Conservation (phyloP, 768 basidiomycete genomes). For the Nidularia sp. region DNA sequence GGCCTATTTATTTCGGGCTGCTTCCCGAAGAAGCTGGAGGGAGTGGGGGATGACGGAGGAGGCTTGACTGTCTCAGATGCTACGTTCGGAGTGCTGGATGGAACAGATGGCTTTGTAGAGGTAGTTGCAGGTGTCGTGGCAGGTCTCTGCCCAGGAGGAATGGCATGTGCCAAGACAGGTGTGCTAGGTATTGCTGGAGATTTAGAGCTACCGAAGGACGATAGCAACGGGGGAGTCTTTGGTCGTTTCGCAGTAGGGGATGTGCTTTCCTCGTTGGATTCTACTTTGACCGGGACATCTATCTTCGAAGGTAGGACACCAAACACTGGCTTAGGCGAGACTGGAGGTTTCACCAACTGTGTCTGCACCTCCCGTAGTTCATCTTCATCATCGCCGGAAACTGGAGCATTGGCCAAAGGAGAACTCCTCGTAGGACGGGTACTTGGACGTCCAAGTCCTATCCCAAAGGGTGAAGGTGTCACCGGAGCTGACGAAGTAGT, state of each 20-base stretch:
- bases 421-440: slow-evolving; percentile 74
- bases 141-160: slow-evolving; percentile 1
- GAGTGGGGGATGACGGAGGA: not conserved
- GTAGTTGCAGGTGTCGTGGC: slow-evolving; percentile 3
- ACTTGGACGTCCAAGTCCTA: slow-evolving; percentile 54
- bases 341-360: slow-evolving; percentile 21
- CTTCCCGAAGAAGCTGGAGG: slow-evolving; percentile 5
- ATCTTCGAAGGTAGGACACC: slow-evolving; percentile 25
- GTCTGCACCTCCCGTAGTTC: slow-evolving; percentile 23
- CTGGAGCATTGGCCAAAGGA: slow-evolving; percentile 58
- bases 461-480: slow-evolving; percentile 26
- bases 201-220: slow-evolving; percentile 19
- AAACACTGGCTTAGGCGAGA: slow-evolving; percentile 34
- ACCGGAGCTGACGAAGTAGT: slow-evolving; percentile 26
- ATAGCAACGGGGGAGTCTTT: slow-evolving; percentile 45
- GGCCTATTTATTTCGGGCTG: not conserved
- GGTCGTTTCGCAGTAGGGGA: slow-evolving; percentile 27
- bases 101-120: not conserved
- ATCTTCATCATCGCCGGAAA: slow-evolving; percentile 40
- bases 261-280: slow-evolving; percentile 14
- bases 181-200: slow-evolving; percentile 4
- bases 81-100: not conserved
- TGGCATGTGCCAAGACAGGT: slow-evolving; percentile 2
- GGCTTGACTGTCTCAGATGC: not conserved
- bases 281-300: slow-evolving; percentile 7